Percentiles rank a stretch among this genome's conserved stretches.
These are phyloP conservation scores for Boechera retrofracta DNA, from an alignment of 345 rosid genomes.

Conservation along the genomic window DNA sequence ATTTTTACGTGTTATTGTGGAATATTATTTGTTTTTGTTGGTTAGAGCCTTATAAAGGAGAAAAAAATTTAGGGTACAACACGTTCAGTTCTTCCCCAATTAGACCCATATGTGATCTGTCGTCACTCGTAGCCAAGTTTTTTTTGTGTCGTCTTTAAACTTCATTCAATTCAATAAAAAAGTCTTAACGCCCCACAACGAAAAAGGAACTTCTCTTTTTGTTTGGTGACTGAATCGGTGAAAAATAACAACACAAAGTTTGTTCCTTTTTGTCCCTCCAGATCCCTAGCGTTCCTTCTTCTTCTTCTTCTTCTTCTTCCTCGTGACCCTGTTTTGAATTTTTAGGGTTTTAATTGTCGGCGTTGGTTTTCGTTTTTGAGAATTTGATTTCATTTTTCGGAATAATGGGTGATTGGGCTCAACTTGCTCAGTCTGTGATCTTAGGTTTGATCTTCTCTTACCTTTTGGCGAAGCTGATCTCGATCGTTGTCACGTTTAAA, in stretches of 20 bases:
- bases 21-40: neutral
- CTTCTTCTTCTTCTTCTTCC: slow-evolving; percentile 24
- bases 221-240: slow-evolving; percentile 20
- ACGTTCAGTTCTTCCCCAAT: slow-evolving; percentile 35
- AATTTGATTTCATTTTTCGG: neutral
- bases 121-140: slow-evolving; percentile 26
- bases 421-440: slow-evolving; percentile 71
- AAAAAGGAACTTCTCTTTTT: slow-evolving; percentile 14
- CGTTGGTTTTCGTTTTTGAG: neutral
- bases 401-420: slow-evolving; percentile 78
- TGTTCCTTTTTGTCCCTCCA: slow-evolving; percentile 33
- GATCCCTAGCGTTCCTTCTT: slow-evolving; percentile 28
- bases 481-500: slow-evolving; percentile 78
- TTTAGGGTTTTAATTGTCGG: slow-evolving; percentile 9
- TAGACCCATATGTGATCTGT: slow-evolving; percentile 39
- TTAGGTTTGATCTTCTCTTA: slow-evolving; percentile 82
- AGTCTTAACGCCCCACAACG: slow-evolving; percentile 29
- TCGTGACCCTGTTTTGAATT: slow-evolving; percentile 26
- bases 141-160: neutral
- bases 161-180: slow-evolving; percentile 24
- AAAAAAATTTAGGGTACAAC: slow-evolving; percentile 6
- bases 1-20: neutral
- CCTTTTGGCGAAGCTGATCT: slow-evolving; percentile 90
- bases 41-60: neutral
- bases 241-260: neutral